Evolutionary conservation across 257 asterid genomes (phyloP).

Genomic region (Galeopsis tetrahit): DNA sequence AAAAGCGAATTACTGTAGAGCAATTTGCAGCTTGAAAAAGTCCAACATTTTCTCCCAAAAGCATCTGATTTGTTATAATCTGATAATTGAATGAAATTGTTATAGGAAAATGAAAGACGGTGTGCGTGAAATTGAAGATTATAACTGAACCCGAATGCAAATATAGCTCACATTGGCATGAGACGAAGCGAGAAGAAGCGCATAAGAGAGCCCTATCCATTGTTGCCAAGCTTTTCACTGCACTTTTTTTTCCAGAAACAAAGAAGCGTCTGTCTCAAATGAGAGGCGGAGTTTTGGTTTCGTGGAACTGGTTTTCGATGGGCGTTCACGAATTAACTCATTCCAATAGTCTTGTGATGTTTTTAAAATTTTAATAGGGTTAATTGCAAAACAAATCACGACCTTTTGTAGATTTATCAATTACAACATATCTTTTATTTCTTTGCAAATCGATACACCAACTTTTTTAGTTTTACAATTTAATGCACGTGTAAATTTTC

Average conservation of each 20-base stretch:
- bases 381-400: no score
- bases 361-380: no score
- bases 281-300: slow-evolving; percentile 28
- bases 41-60: slow-evolving; percentile 37
- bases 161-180: slow-evolving; percentile 47
- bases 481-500: no score
- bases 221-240: background rate
- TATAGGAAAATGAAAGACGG: background rate
- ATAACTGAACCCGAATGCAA: background rate
- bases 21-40: slow-evolving; percentile 50
- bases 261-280: background rate
- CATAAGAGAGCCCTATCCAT: slow-evolving; percentile 64
- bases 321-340: no score
- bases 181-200: slow-evolving; percentile 52
- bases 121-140: background rate
- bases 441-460: no score
- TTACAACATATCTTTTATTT: no score
- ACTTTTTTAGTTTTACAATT: no score
- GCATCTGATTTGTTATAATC: slow-evolving; percentile 43
- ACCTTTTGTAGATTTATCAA: no score
- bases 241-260: background rate
- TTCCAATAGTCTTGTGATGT: no score
- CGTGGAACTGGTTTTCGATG: slow-evolving; percentile 8
- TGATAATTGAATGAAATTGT: slow-evolving; percentile 30
- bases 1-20: slow-evolving; percentile 28